These are phyloP conservation scores for Naganishia liquefaciens DNA, from an alignment of 1,284 basidiomycete species.

Conservation along the genomic window DNA sequence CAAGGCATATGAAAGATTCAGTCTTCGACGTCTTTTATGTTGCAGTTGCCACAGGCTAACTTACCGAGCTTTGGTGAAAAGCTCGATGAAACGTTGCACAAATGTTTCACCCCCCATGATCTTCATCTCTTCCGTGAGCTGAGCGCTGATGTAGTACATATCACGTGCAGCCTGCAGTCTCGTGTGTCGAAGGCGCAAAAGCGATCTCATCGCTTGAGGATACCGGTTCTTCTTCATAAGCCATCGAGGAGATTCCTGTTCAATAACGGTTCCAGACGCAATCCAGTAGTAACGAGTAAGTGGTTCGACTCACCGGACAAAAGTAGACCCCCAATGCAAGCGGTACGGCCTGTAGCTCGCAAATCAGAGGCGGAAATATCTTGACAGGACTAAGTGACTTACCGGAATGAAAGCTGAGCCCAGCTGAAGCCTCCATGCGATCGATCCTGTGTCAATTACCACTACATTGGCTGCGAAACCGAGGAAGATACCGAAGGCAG, in stretches of 20 bases:
- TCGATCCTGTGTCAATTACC: slow-evolving; percentile 35
- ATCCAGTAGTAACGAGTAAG: background rate
- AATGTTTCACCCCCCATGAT: slow-evolving; percentile 56
- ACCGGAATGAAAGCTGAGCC: slow-evolving; percentile 31
- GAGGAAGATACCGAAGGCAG: slow-evolving; percentile 56
- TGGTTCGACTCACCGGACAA: slow-evolving; percentile 14
- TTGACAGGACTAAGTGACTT: background rate
- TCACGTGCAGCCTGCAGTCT: slow-evolving; percentile 76
- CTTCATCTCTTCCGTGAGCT: slow-evolving; percentile 66
- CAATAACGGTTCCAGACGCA: background rate
- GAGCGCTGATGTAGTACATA: slow-evolving; percentile 64
- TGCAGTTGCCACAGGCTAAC: background rate
- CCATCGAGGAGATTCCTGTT: slow-evolving; percentile 62
- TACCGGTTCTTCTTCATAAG: slow-evolving; percentile 66
- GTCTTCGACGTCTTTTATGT: too few species aligned
- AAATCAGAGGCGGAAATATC: background rate
- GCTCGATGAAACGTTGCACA: slow-evolving; percentile 59
- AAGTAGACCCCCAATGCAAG: slow-evolving; percentile 29
- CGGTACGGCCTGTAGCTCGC: slow-evolving; percentile 10
- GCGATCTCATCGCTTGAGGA: slow-evolving; percentile 64
- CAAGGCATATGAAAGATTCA: too few species aligned
- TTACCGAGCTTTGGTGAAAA: slow-evolving; percentile 64
- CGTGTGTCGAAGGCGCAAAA: slow-evolving; percentile 66
- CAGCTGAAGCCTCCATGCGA: slow-evolving; percentile 29
- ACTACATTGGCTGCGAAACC: slow-evolving; percentile 47